These are phyloP conservation scores for Physaria fendleri DNA, from an alignment of 345 rosid genomes.

Conservation along the genomic window DNA sequence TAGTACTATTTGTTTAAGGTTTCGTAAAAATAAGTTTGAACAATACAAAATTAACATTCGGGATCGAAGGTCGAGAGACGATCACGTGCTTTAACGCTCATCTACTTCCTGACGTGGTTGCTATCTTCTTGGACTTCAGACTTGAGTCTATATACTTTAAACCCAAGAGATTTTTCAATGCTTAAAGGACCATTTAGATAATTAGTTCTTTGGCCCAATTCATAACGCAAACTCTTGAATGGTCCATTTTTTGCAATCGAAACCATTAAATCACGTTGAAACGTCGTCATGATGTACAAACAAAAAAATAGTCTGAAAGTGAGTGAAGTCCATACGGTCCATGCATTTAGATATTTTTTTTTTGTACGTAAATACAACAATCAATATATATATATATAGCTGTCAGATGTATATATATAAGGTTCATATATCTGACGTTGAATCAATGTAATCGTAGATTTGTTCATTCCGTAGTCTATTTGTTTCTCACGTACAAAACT, in stretches of 20 bases:
- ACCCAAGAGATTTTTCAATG: too few relatives aligned
- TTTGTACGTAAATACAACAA: slow-evolving; percentile 4
- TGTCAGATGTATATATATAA: neutral
- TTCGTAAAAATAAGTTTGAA: too few relatives aligned
- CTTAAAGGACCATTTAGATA: too few relatives aligned
- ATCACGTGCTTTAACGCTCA: too few relatives aligned
- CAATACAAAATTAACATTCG: too few relatives aligned
- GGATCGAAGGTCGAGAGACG: too few relatives aligned
- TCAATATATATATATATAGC: neutral
- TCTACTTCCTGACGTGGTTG: too few relatives aligned
- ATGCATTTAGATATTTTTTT: slow-evolving; percentile 11
- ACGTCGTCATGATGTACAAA: neutral
- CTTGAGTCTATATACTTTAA: too few relatives aligned
- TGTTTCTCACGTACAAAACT: slow-evolving; percentile 15
- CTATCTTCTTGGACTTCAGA: too few relatives aligned
- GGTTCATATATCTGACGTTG: slow-evolving; percentile 13
- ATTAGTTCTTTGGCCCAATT: too few relatives aligned
- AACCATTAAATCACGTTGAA: slow-evolving; percentile 7
- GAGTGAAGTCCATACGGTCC: slow-evolving; percentile 22
- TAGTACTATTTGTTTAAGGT: neutral
- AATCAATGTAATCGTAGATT: slow-evolving; percentile 20
- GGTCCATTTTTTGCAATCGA: neutral
- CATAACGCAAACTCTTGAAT: too few relatives aligned
- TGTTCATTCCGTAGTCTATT: slow-evolving; percentile 8
- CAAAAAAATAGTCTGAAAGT: neutral